These are phyloP conservation scores for Coelastrella sp. DNA, from an alignment of 139 green algal genomes.

Conservation along the genomic window DNA sequence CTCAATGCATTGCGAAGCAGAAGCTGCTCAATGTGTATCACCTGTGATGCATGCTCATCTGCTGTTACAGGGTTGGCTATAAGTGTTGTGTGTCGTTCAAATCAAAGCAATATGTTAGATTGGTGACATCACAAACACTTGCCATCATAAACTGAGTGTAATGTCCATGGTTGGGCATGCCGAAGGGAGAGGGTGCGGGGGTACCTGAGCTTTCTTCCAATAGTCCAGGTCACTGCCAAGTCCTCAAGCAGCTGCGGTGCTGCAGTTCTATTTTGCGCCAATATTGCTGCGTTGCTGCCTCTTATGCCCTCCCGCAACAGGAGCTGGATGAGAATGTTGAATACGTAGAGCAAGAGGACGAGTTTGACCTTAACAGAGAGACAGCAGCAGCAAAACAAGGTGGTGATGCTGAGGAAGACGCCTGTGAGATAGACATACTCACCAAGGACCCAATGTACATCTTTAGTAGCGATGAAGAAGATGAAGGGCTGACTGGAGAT, in stretches of 20 bases:
- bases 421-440: slow-evolving; percentile 37
- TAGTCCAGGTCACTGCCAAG: no score
- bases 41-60: no score
- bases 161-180: no score
- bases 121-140: no score
- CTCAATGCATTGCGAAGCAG: no score
- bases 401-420: not conserved
- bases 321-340: slow-evolving; percentile 92
- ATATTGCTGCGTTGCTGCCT: not conserved
- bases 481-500: slow-evolving; percentile 29
- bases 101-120: no score
- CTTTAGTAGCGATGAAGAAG: slow-evolving; percentile 64
- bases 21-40: no score
- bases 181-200: no score
- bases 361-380: slow-evolving; percentile 87
- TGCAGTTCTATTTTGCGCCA: not conserved
- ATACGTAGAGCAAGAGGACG: slow-evolving; percentile 94
- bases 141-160: no score
- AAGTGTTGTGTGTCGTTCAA: no score
- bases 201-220: no score
- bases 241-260: not conserved
- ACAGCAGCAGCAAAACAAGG: not conserved
- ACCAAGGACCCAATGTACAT: slow-evolving; percentile 7
- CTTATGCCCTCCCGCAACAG: slow-evolving; percentile 2
- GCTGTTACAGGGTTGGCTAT: no score